Evolutionary conservation across 1,139 yeast genomes (phyloP).

Genomic region (Saccharomyces hybrid): DNA sequence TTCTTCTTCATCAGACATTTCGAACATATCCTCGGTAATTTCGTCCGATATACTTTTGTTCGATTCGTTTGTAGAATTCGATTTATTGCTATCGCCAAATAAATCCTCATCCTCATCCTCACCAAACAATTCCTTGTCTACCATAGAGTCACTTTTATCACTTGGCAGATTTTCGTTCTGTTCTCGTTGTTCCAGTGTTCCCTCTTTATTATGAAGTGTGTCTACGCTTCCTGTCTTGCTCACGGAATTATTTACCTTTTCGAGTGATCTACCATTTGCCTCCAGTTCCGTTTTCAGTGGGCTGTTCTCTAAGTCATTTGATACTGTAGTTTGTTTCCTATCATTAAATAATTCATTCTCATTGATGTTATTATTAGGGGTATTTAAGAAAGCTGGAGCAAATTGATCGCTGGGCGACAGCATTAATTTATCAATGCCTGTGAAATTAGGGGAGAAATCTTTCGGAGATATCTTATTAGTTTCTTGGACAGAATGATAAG

Average conservation of each 20-base stretch:
- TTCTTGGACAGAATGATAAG: conserved; percentile 8
- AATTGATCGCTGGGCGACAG: conserved; percentile 16
- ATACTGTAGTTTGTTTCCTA: conserved; percentile 12
- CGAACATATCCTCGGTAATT: conserved; percentile 31
- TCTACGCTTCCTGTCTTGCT: background rate
- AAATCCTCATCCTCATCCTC: conserved; percentile 27
- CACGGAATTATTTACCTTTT: background rate
- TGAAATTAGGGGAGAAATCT: conserved; percentile 13
- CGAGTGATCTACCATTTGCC: background rate
- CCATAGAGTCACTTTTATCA: conserved; percentile 14
- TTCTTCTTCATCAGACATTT: conserved; percentile 29
- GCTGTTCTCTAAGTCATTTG: conserved; percentile 11
- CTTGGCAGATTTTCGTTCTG: conserved; percentile 5
- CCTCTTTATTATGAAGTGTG: background rate
- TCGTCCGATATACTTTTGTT: conserved; percentile 18
- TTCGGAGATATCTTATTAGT: conserved; percentile 15
- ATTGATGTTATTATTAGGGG: conserved; percentile 18
- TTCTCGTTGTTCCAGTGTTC: background rate
- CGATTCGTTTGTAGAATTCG: conserved; percentile 12
- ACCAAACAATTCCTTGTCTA: conserved; percentile 21
- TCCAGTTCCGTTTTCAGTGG: conserved; percentile 6
- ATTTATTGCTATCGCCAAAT: conserved; percentile 28
- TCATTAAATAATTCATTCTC: conserved; percentile 20
- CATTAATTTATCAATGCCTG: conserved; percentile 12
- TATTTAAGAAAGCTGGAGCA: conserved; percentile 19